Conservation (phyloP, 345 rosid genomes). For the Gynandropsis gynandra region DNA sequence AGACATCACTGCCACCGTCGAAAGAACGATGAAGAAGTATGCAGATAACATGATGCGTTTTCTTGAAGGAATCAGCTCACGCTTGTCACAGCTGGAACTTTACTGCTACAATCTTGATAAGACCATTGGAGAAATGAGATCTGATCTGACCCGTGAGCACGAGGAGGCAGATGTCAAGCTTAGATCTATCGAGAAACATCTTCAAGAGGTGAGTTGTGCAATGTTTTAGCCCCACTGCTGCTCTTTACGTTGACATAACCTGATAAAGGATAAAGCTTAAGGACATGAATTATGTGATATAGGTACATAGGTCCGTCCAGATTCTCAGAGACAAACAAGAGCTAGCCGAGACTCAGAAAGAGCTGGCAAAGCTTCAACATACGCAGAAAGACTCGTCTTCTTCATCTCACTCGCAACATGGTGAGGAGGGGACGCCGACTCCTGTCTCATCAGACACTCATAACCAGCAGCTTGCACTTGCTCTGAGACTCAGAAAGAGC, state of each 20-base stretch:
- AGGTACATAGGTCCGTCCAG: constrained; percentile 99
- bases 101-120: constrained; percentile 94
- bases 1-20: constrained; percentile 56
- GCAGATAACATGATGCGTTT: constrained; percentile 76
- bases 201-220: constrained; percentile 67
- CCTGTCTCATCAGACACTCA: constrained; percentile 51
- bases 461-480: constrained; percentile 86
- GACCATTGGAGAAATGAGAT: constrained; percentile 87
- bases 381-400: constrained; percentile 82
- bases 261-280: background rate
- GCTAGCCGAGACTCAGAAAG: constrained; percentile 89
- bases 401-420: constrained; percentile 52
- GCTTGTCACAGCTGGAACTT: constrained; percentile 83
- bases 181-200: constrained; percentile 78
- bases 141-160: constrained; percentile 61
- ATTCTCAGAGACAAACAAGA: constrained; percentile 97
- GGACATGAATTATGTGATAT: constrained; percentile 18
- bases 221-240: too few species aligned
- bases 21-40: constrained; percentile 73
- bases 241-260: background rate
- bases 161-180: constrained; percentile 82
- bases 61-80: constrained; percentile 95
- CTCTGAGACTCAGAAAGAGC: constrained; percentile 84
- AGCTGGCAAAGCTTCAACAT: constrained; percentile 83
- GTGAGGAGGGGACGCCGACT: constrained; percentile 59